These are phyloP conservation scores for Amauroascus niger DNA, from an alignment of 2,329 filamentous ascomycete genomes.

Conservation along the genomic window DNA sequence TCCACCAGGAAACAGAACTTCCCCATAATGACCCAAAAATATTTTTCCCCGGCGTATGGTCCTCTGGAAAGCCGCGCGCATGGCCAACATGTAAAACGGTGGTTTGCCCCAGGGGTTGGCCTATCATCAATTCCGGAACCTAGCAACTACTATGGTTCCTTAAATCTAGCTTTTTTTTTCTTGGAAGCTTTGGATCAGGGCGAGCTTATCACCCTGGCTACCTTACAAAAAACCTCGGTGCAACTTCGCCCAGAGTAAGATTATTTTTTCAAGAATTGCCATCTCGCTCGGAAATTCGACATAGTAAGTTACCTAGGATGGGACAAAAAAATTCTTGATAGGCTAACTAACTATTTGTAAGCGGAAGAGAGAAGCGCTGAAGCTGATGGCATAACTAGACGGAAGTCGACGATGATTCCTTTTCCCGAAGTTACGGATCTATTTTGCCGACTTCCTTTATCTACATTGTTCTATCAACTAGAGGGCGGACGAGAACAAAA, in stretches of 20 bases:
- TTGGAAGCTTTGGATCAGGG: constrained; percentile 1
- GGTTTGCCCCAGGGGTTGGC: constrained; percentile 3
- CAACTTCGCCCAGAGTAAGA: neutral
- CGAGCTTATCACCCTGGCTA: constrained; percentile 3
- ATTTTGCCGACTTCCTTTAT: too few relatives aligned
- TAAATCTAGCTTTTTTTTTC: constrained; percentile 1
- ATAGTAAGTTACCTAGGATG: neutral
- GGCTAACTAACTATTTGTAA: neutral
- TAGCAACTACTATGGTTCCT: neutral
- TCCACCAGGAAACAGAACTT: neutral
- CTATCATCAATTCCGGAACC: neutral
- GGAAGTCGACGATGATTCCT: neutral
- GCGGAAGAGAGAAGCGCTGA: neutral
- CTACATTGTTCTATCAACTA: too few relatives aligned
- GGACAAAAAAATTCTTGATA: neutral
- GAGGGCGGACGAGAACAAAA: constrained; percentile 2
- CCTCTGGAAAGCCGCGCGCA: constrained; percentile 2
- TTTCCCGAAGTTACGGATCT: too few relatives aligned
- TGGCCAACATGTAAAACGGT: constrained; percentile 3
- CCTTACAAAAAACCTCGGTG: neutral
- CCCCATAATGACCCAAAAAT: constrained; percentile 6
- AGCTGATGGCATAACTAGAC: neutral
- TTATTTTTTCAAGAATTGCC: neutral
- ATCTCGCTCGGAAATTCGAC: too few relatives aligned
- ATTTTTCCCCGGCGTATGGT: constrained; percentile 8